phyloP scores from a whole-genome alignment of 1,284 basidiomycete genomes.

The Ustilago sp. region DNA sequence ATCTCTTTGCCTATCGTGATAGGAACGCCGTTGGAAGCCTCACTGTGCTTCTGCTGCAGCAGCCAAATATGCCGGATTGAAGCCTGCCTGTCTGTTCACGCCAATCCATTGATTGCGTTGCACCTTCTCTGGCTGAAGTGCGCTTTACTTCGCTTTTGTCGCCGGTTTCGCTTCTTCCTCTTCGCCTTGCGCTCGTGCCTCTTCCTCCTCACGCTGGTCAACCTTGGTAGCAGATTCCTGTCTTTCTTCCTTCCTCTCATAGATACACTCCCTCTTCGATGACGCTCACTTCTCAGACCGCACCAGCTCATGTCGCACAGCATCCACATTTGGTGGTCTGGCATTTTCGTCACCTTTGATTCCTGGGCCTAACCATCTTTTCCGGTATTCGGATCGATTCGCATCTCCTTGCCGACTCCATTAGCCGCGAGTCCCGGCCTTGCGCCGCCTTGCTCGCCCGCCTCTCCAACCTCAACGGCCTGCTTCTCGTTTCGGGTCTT shows the following conservation, averaged over 20 bases:
- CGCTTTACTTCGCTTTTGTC: constrained; percentile 1
- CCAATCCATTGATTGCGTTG: neutral
- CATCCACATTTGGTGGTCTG: neutral
- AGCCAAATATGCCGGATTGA: neutral
- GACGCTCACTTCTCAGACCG: neutral
- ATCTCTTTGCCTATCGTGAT: no score
- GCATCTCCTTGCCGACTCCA: neutral
- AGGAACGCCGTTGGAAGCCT: neutral
- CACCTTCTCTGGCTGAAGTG: neutral
- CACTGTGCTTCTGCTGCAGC: neutral
- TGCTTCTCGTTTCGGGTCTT: neutral
- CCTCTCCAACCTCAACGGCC: neutral
- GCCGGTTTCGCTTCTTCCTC: neutral
- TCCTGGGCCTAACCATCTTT: neutral
- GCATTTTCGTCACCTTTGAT: neutral
- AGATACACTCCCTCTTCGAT: neutral
- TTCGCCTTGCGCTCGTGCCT: constrained; percentile 3
- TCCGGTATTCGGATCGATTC: neutral
- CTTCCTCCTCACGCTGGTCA: neutral
- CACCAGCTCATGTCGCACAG: constrained; percentile 2
- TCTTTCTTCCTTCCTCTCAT: neutral
- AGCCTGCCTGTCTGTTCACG: neutral
- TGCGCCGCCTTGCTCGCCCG: no score
- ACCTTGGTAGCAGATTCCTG: neutral
- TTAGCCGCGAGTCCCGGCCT: no score